Percentiles rank a stretch among this genome's conserved stretches.
Conservation (phyloP, 345 rosid genomes). For the Bretschneidera sinensis region DNA sequence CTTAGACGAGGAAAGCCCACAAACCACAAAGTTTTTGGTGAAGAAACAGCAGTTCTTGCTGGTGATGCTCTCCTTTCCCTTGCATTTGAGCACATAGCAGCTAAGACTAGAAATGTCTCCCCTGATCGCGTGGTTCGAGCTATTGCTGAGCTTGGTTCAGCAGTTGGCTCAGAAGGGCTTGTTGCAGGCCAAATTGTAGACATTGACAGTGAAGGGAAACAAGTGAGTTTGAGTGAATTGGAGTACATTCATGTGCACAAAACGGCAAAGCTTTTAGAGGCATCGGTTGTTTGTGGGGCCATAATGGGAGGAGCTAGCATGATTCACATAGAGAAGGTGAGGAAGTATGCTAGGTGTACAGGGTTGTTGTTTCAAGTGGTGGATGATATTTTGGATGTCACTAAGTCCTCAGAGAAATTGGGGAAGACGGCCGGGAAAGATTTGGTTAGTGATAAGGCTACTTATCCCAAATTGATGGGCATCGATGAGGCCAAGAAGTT, state of each 20-base stretch:
- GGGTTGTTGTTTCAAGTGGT: constrained; percentile 23
- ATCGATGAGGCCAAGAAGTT: constrained; percentile 27
- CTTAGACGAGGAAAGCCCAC: constrained; percentile 62
- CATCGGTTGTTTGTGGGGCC: constrained; percentile 33
- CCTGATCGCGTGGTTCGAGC: constrained; percentile 35
- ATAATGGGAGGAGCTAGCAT: constrained; percentile 30
- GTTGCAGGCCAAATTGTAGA: constrained; percentile 60
- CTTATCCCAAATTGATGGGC: constrained; percentile 36
- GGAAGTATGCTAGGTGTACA: constrained; percentile 29
- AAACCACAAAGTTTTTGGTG: constrained; percentile 48
- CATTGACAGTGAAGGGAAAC: constrained; percentile 38
- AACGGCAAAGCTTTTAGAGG: constrained; percentile 38
- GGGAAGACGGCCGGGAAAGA: constrained; percentile 43
- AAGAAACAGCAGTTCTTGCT: constrained; percentile 48
- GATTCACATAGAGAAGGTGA: constrained; percentile 22
- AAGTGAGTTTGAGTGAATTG: constrained; percentile 25
- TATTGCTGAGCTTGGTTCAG: constrained; percentile 39
- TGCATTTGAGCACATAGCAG: constrained; percentile 54
- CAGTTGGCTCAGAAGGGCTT: constrained; percentile 42
- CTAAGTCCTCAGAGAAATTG: constrained; percentile 27
- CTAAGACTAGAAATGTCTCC: constrained; percentile 18
- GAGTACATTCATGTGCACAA: constrained; percentile 39
- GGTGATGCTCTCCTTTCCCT: constrained; percentile 59
- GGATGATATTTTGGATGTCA: constrained; percentile 23
- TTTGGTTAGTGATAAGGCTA: constrained; percentile 30